Conservation (phyloP, 2,329 filamentous ascomycete genomes). For the Xylariaceae sp. region DNA sequence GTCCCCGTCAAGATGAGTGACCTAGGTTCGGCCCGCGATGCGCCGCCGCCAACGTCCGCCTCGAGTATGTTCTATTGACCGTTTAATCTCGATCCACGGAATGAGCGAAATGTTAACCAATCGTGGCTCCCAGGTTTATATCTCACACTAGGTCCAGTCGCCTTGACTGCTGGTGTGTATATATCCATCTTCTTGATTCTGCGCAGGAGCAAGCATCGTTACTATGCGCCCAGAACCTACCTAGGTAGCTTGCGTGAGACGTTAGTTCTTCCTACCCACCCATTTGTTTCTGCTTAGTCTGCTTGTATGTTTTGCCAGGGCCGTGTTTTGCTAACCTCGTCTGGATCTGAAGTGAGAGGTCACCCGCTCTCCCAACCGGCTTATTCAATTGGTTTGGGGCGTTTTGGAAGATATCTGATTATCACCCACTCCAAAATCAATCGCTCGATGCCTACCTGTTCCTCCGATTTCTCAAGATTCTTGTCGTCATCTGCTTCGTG, state of each 20-base stretch:
- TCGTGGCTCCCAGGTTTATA: conserved; percentile 34
- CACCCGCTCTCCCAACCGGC: conserved; percentile 54
- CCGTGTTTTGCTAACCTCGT: conserved; percentile 6
- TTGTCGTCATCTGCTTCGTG: conserved; percentile 71
- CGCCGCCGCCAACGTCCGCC: conserved; percentile 19
- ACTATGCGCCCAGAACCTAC: conserved; percentile 48
- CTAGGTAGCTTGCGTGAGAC: conserved; percentile 41
- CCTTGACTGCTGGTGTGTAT: conserved; percentile 37
- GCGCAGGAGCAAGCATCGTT: conserved; percentile 41
- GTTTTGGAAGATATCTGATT: conserved; percentile 66
- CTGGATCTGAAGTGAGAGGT: conserved; percentile 45
- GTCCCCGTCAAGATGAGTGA: conserved; percentile 17
- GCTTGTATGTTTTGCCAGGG: background rate
- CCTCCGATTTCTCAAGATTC: conserved; percentile 77
- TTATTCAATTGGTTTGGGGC: conserved; percentile 61
- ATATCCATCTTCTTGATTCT: conserved; percentile 42
- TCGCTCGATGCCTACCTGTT: conserved; percentile 90
- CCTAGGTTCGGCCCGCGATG: conserved; percentile 19
- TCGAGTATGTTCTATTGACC: conserved; percentile 21
- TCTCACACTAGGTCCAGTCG: conserved; percentile 39
- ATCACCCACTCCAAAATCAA: conserved; percentile 80
- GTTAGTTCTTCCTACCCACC: conserved; percentile 23
- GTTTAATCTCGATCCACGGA: background rate
- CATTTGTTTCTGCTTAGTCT: background rate
- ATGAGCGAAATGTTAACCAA: conserved; percentile 12